Conservation (phyloP, 1,284 basidiomycete species). For the Tilletia walkeri region DNA sequence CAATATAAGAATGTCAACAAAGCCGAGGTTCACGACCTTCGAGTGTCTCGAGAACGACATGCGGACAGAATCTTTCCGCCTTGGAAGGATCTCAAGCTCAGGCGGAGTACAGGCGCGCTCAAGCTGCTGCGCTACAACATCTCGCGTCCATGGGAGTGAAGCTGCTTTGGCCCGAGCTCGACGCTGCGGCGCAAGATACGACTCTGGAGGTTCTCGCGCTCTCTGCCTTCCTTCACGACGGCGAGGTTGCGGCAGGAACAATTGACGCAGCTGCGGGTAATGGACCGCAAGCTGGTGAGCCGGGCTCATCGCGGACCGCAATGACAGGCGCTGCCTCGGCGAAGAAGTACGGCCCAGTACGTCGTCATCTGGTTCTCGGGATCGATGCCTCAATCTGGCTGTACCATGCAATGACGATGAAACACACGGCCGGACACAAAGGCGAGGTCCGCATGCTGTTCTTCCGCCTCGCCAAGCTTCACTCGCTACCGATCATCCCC, state of each 20-base stretch:
- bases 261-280: neutral
- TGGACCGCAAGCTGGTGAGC: too few species aligned
- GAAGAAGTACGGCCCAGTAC: neutral
- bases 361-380: conserved; percentile 34
- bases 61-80: too few species aligned
- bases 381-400: conserved; percentile 58
- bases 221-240: conserved; percentile 25
- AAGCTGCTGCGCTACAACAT: neutral
- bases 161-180: conserved; percentile 43
- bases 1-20: too few species aligned
- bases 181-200: conserved; percentile 29
- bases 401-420: conserved; percentile 55
- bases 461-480: conserved; percentile 66
- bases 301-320: neutral
- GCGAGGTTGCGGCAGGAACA: neutral
- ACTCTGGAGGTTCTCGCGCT: conserved; percentile 34
- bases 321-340: neutral
- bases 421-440: conserved; percentile 37
- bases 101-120: neutral
- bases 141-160: conserved; percentile 40
- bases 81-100: too few species aligned
- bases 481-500: conserved; percentile 75
- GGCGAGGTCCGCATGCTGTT: conserved; percentile 58
- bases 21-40: too few species aligned
- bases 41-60: too few species aligned